Conservation (phyloP, 2,329 filamentous ascomycete species). For the Aspergillus jensenii region DNA sequence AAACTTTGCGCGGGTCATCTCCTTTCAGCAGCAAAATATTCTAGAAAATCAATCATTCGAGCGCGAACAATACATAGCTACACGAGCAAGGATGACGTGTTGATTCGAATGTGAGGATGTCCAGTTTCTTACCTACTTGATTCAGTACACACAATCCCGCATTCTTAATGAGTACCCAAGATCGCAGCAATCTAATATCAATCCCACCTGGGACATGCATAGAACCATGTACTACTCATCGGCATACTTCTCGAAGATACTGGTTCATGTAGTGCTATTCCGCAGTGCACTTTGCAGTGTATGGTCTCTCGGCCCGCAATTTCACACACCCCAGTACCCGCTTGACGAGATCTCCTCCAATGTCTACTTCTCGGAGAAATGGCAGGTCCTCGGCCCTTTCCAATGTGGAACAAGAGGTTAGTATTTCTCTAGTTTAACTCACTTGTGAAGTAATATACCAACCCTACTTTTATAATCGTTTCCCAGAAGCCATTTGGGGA, state of each 20-base stretch:
- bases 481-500: conserved; percentile 57
- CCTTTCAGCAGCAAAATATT: no score
- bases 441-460: neutral
- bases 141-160: conserved; percentile 5
- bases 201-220: neutral
- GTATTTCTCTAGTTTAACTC: conserved; percentile 16
- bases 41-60: no score
- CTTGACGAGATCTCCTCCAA: neutral
- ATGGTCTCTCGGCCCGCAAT: neutral
- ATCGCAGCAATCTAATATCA: neutral
- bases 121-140: neutral
- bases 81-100: no score
- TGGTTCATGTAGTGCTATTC: neutral
- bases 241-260: neutral
- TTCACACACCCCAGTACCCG: conserved; percentile 8
- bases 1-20: no score
- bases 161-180: neutral
- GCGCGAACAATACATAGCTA: no score
- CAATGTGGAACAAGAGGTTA: conserved; percentile 59
- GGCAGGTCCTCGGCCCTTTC: conserved; percentile 59
- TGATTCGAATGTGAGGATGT: no score
- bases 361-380: conserved; percentile 33
- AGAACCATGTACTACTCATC: neutral
- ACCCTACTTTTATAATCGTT: neutral
- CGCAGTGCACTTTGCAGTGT: neutral